phyloP scores from a whole-genome alignment of 177 flowering plant species.

The Vitis hybrid region DNA sequence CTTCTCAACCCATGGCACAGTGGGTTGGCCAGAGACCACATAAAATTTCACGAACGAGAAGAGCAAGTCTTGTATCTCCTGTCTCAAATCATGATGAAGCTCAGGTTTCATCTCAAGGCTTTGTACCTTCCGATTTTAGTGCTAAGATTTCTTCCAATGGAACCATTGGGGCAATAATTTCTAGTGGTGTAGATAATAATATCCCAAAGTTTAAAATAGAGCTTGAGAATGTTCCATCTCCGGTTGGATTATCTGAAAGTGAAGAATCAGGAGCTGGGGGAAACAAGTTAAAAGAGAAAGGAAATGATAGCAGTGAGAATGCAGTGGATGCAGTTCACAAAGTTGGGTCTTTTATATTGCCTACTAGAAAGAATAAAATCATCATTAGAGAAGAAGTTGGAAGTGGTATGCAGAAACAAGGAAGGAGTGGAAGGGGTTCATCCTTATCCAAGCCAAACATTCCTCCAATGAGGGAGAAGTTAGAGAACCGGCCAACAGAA shows the following conservation, averaged over 20 bases:
- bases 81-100: slow-evolving; percentile 58
- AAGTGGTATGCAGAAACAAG: slow-evolving; percentile 51
- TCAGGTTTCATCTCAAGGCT: slow-evolving; percentile 50
- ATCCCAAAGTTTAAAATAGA: slow-evolving; percentile 49
- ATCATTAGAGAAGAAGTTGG: slow-evolving; percentile 31
- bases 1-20: slow-evolving; percentile 76
- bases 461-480: slow-evolving; percentile 33
- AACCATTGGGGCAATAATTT: slow-evolving; percentile 32
- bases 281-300: slow-evolving; percentile 48
- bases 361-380: slow-evolving; percentile 37
- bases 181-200: slow-evolving; percentile 30
- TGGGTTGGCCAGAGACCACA: slow-evolving; percentile 90
- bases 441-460: slow-evolving; percentile 29
- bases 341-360: slow-evolving; percentile 24
- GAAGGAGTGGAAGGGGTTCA: slow-evolving; percentile 42
- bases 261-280: slow-evolving; percentile 82
- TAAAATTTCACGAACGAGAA: slow-evolving; percentile 69
- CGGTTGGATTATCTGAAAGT: slow-evolving; percentile 68
- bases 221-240: slow-evolving; percentile 50
- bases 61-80: slow-evolving; percentile 70
- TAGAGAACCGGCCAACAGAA: slow-evolving; percentile 24
- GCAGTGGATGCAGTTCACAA: slow-evolving; percentile 19
- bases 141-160: slow-evolving; percentile 38
- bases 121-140: slow-evolving; percentile 49
- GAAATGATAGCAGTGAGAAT: slow-evolving; percentile 18